Conservation (phyloP, 2,329 filamentous ascomycete genomes). For the Xylariaceae sp. region DNA sequence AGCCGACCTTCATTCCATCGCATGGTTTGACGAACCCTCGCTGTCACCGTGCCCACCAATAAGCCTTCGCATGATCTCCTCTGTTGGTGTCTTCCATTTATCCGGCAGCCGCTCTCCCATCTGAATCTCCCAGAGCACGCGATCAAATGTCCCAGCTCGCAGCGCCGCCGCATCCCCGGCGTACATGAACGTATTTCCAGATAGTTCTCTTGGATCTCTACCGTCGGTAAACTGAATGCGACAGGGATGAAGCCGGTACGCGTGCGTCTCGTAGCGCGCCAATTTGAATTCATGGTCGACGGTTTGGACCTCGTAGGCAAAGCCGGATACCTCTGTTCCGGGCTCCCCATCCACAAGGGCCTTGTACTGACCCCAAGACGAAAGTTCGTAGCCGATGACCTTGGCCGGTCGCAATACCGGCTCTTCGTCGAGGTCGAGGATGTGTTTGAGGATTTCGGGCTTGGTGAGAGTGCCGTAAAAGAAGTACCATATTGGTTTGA, state of each 20-base stretch:
- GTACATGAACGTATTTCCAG: conserved; percentile 37
- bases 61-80: background rate
- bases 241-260: conserved; percentile 25
- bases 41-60: background rate
- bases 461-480: conserved; percentile 49
- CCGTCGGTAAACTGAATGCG: conserved; percentile 25
- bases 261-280: conserved; percentile 31
- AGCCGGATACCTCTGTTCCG: conserved; percentile 21
- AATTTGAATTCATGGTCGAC: conserved; percentile 26
- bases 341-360: conserved; percentile 24
- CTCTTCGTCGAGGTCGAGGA: conserved; percentile 38
- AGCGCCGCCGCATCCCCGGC: conserved; percentile 34
- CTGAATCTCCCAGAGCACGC: conserved; percentile 29
- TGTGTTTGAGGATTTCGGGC: conserved; percentile 37
- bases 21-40: no score
- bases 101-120: conserved; percentile 27
- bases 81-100: conserved; percentile 16
- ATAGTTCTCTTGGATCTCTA: conserved; percentile 17
- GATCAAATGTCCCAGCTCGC: conserved; percentile 33
- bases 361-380: conserved; percentile 24
- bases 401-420: conserved; percentile 37
- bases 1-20: no score
- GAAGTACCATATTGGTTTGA: conserved; percentile 46
- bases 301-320: conserved; percentile 26
- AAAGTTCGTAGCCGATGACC: conserved; percentile 33